Conservation (phyloP, 257 asterid species). For the Solanum sparsipilum region DNA sequence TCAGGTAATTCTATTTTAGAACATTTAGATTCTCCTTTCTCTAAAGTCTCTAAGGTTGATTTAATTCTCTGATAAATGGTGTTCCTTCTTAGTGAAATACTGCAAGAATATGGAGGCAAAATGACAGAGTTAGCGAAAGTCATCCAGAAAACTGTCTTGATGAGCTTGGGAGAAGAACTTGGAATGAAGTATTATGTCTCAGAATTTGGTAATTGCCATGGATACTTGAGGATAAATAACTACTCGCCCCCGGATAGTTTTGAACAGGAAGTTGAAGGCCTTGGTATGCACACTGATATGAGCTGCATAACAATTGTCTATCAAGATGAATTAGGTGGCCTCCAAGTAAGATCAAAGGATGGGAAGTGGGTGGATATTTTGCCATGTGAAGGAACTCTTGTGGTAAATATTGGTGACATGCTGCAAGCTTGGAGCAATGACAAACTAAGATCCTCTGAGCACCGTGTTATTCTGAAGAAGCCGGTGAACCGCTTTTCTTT, state of each 20-base stretch:
- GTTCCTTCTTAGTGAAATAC: constrained; percentile 19
- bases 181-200: constrained; percentile 23
- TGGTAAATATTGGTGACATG: constrained; percentile 66
- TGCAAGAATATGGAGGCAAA: constrained; percentile 55
- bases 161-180: constrained; percentile 29
- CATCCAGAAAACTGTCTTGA: constrained; percentile 26
- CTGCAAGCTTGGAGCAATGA: constrained; percentile 77
- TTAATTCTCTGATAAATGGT: not conserved
- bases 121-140: constrained; percentile 33
- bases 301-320: constrained; percentile 58
- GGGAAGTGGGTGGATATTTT: constrained; percentile 52
- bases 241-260: constrained; percentile 28
- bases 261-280: constrained; percentile 45
- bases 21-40: not conserved
- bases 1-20: constrained; percentile 27
- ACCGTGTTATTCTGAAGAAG: constrained; percentile 44
- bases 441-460: constrained; percentile 54
- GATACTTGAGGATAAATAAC: constrained; percentile 62
- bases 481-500: constrained; percentile 40
- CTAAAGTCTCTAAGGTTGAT: not conserved
- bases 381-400: constrained; percentile 51
- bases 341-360: constrained; percentile 46
- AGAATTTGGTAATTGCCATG: constrained; percentile 51
- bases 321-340: constrained; percentile 66
- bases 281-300: constrained; percentile 78